phyloP scores from a whole-genome alignment of 495 filamentous ascomycete genomes.

The Penicillium dipodomyicola region DNA sequence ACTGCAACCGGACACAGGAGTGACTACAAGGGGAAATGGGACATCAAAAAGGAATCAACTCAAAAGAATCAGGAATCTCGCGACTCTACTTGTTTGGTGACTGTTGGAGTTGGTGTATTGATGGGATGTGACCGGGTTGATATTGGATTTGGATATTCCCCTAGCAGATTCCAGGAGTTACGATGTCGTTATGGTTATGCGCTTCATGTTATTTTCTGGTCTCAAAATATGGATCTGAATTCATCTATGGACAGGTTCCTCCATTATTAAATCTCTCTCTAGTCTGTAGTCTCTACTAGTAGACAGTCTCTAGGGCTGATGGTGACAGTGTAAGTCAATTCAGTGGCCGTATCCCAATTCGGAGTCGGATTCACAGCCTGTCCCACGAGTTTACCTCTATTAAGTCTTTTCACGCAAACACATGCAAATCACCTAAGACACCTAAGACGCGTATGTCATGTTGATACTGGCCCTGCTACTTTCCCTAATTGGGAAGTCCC shows the following conservation, averaged over 20 bases:
- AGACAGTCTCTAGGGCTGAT: background rate
- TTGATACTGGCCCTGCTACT: background rate
- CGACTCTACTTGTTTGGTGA: background rate
- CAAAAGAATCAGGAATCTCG: background rate
- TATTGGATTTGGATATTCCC: constrained; percentile 12
- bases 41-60: constrained; percentile 2
- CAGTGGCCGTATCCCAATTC: background rate
- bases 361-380: no score
- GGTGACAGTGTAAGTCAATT: background rate
- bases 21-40: background rate
- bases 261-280: no score
- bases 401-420: no score
- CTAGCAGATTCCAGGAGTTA: constrained; percentile 11
- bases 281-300: background rate
- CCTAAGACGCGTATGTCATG: no score
- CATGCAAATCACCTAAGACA: no score
- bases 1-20: background rate
- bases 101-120: constrained; percentile 3
- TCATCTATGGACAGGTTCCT: background rate
- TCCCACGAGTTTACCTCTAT: no score
- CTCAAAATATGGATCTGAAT: constrained; percentile 1
- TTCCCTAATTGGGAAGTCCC: background rate
- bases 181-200: constrained; percentile 14
- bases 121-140: constrained; percentile 7
- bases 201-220: constrained; percentile 7